phyloP scores from a whole-genome alignment of 495 filamentous ascomycete species.

The Saxispiralis lemnorum region DNA sequence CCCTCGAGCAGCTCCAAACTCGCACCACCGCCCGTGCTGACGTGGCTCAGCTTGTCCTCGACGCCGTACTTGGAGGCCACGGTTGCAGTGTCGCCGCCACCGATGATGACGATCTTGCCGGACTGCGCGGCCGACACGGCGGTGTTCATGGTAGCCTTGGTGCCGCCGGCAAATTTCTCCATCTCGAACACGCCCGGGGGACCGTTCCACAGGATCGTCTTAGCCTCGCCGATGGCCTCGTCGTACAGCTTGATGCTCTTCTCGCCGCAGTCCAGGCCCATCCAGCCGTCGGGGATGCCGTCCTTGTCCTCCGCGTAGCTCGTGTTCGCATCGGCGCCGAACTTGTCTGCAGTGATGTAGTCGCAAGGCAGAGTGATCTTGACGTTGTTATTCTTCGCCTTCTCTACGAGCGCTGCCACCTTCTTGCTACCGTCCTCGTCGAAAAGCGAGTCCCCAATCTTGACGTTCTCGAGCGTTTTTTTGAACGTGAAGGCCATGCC shows the following conservation, averaged over 20 bases:
- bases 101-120: slow-evolving; percentile 91
- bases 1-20: slow-evolving; percentile 92
- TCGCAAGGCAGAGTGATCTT: slow-evolving; percentile 86
- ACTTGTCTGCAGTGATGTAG: slow-evolving; percentile 92
- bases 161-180: slow-evolving; percentile 78
- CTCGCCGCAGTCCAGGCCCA: slow-evolving; percentile 87
- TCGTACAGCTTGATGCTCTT: slow-evolving; percentile 74
- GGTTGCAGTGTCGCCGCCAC: slow-evolving; percentile 93
- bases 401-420: slow-evolving; percentile 70
- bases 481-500: slow-evolving; percentile 99
- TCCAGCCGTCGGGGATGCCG: slow-evolving; percentile 90
- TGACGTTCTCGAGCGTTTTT: slow-evolving; percentile 79
- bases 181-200: slow-evolving; percentile 95
- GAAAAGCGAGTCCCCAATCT: slow-evolving; percentile 84
- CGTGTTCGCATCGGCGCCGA: slow-evolving; percentile 63
- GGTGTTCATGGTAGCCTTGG: slow-evolving; percentile 75
- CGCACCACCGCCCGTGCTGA: slow-evolving; percentile 91
- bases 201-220: slow-evolving; percentile 98
- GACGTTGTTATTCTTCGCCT: slow-evolving; percentile 91
- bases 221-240: slow-evolving; percentile 62
- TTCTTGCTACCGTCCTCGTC: slow-evolving; percentile 92
- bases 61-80: slow-evolving; percentile 92
- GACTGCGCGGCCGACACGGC: slow-evolving; percentile 59
- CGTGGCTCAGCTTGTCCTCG: slow-evolving; percentile 93
- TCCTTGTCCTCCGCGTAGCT: slow-evolving; percentile 70